Base-by-base conservation (phyloP, 345 rosid species). In the Ricinus communis region DNA sequence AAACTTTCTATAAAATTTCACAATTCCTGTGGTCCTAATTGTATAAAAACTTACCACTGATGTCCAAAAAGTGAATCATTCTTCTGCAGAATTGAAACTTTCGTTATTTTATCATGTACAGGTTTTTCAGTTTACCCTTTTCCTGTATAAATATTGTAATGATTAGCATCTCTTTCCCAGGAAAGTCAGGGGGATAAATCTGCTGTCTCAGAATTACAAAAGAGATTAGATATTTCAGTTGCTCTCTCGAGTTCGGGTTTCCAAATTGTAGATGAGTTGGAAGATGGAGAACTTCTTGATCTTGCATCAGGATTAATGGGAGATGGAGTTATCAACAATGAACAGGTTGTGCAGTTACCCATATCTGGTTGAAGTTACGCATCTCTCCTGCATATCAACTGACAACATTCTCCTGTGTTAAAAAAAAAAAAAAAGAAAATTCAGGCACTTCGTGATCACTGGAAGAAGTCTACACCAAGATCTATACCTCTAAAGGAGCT, bases 271-370 rank as follows among this genome's bases (percentile, higher is more conserved):
- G 87, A 89, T 74, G 96, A 83, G 84, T 72, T 76, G 19, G 93
- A 91, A 69, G 97, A 94, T 76, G 84, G 71, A 72, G 97, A 94
- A 52, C 86, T 94, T 59, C 74, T 84, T 75, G 96, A 89, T 55
- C 80, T 95, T 50, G 96, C 96, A 33, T 78, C 76, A 11, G 83
- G 80, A 69, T 74, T 90, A 62, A 66, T 69, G 43, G 92, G 81
- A 53, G 87, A 80, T 57, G 72, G 60, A 82, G 75, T 79, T 74
- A 77, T 74, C 68, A 74, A 66, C 74, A 76, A 60, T 47, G 85
- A 72, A 65, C 88, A 81, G 80, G 88, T 82, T 80, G 80, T 72
- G 21, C 63, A 54, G 28, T 56, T 56, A 45, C 66, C 74, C 84
- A 83, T 65, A 33, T 55, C 70, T 60, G 66, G 4, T 53, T 52